These are phyloP conservation scores for Pelargonium myrrhifolium DNA, from an alignment of 441 rosid species.

Conservation along the genomic window DNA sequence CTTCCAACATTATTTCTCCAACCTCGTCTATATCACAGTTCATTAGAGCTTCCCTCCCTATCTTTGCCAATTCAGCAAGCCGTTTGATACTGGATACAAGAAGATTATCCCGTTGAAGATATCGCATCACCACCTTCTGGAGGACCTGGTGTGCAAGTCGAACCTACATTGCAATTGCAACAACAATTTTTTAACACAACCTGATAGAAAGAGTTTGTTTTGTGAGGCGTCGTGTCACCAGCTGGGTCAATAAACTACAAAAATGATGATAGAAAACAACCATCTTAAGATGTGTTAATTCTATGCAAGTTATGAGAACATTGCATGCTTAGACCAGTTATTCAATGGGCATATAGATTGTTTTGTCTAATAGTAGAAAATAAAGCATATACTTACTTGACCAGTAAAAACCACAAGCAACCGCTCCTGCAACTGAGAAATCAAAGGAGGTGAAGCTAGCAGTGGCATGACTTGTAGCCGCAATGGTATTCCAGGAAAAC, in stretches of 20 bases:
- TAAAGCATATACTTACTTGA: slow-evolving; percentile 52
- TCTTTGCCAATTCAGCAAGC: slow-evolving; percentile 66
- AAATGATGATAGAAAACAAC: too few species aligned
- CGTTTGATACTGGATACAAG: slow-evolving; percentile 78
- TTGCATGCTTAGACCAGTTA: too few species aligned
- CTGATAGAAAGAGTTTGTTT: background rate
- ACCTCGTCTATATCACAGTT: slow-evolving; percentile 63
- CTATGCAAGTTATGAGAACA: too few species aligned
- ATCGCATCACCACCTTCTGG: slow-evolving; percentile 79
- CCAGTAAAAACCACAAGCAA: slow-evolving; percentile 90
- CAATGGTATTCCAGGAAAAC: slow-evolving; percentile 81
- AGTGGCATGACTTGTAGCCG: slow-evolving; percentile 82
- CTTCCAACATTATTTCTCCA: slow-evolving; percentile 81
- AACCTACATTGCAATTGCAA: slow-evolving; percentile 43
- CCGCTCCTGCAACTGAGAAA: slow-evolving; percentile 63
- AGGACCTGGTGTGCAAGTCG: slow-evolving; percentile 84
- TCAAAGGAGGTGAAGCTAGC: slow-evolving; percentile 51
- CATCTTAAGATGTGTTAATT: too few species aligned
- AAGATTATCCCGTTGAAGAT: slow-evolving; percentile 74
- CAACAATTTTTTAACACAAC: background rate
- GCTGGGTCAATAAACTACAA: background rate
- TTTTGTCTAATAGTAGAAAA: background rate
- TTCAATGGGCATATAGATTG: too few species aligned
- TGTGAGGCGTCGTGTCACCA: background rate
- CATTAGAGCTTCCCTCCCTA: slow-evolving; percentile 86